Conservation (phyloP, 495 filamentous ascomycete species). For the Aspergillus nidulans region DNA sequence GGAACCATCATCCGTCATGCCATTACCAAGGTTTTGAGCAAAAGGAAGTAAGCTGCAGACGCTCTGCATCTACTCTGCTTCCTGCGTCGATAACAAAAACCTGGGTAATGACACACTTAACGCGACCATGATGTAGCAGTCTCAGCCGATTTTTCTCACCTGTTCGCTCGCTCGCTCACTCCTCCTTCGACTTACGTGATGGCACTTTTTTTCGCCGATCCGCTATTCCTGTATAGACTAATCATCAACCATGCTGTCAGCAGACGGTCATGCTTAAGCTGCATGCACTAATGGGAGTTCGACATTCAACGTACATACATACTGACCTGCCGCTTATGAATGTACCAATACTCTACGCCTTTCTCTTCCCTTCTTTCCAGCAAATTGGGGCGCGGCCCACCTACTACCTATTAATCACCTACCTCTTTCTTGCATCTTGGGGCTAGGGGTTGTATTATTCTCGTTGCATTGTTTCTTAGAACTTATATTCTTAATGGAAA, state of each 20-base stretch:
- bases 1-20: conserved; percentile 85
- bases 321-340: not conserved
- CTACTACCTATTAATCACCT: not conserved
- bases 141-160: not conserved
- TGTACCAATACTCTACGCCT: not conserved
- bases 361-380: not conserved
- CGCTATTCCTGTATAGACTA: conserved; percentile 17
- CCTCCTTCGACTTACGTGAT: conserved; percentile 5
- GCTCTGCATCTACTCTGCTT: conserved; percentile 1
- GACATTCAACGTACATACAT: not conserved
- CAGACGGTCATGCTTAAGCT: not conserved
- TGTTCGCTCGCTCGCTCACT: not conserved
- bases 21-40: conserved; percentile 79
- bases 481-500: conserved; percentile 17
- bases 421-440: not conserved
- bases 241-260: not conserved
- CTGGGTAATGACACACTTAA: conserved; percentile 15
- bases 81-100: not conserved
- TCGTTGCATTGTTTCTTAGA: conserved; percentile 17
- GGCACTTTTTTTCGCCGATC: not conserved
- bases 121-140: conserved; percentile 10
- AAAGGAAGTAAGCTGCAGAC: conserved; percentile 36
- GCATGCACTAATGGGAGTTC: not conserved
- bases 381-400: not conserved
- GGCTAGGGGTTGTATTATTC: not conserved